These are phyloP conservation scores for Phascolomyces articulosus DNA, from an alignment of 371 early-diverging fungal species.

Conservation along the genomic window DNA sequence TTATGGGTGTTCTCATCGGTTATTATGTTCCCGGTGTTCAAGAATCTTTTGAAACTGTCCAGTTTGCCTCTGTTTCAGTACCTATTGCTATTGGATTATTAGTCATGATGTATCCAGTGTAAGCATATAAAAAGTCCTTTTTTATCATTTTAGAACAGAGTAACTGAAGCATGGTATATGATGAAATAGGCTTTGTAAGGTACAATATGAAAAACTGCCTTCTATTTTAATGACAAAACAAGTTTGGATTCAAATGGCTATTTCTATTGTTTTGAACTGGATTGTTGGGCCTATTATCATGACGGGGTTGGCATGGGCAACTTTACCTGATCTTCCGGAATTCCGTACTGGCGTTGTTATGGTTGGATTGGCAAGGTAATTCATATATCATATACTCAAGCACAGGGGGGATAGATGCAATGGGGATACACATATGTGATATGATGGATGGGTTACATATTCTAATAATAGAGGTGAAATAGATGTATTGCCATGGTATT, in stretches of 20 bases:
- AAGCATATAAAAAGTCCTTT: neutral
- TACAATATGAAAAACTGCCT: slow-evolving; percentile 60
- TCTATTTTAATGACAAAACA: slow-evolving; percentile 36
- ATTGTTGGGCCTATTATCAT: slow-evolving; percentile 72
- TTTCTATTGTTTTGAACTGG: slow-evolving; percentile 72
- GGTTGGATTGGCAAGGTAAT: slow-evolving; percentile 65
- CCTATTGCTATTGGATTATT: slow-evolving; percentile 71
- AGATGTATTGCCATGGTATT: slow-evolving; percentile 85
- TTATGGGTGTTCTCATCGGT: slow-evolving; percentile 72
- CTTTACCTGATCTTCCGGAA: slow-evolving; percentile 69
- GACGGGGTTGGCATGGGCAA: slow-evolving; percentile 75
- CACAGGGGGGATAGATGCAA: no score
- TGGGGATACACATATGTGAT: no score
- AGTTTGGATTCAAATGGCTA: slow-evolving; percentile 47
- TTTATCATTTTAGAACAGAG: no score
- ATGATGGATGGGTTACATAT: no score
- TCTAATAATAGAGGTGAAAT: no score
- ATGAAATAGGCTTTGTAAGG: slow-evolving; percentile 55
- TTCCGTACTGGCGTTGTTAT: slow-evolving; percentile 77
- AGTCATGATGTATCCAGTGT: slow-evolving; percentile 77
- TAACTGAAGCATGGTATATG: no score
- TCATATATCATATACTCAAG: no score
- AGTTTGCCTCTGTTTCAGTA: slow-evolving; percentile 69
- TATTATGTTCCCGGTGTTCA: slow-evolving; percentile 64
- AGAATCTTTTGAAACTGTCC: slow-evolving; percentile 51